Evolutionary conservation across 306 rosid species (phyloP), one percentile per base, ranked within the genome.

Genomic region (Dalbergia oliveri): DNA sequence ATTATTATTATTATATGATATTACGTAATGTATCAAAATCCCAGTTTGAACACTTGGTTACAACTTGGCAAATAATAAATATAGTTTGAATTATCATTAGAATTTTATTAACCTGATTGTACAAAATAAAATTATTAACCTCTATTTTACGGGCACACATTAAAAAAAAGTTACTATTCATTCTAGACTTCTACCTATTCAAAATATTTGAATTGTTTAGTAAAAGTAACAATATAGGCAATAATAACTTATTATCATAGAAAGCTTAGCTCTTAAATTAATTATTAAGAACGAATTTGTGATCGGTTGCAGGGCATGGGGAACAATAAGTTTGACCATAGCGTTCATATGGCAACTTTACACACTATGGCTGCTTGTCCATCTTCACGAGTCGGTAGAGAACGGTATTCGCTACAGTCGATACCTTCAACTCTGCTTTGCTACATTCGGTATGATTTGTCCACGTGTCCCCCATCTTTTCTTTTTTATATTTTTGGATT

Each of bases 311-410:
- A 90, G 92, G 94, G 76, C 88, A 58, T 85, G 94, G 92, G 92
- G 94, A 58, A 77, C 85, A 60, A 82, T 87, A 34, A 77, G 85
- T 73, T 84, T 90, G 86, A 85, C 81, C 15, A 1, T 88, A 6
- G 94, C 82, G 0, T 90, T 87, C 67, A 11, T 74, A 47, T 90
- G 92, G 94, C 92, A 90, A 43, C 86, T 88, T 3, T 90, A 90
- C 87, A 87, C 92, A 7, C 75, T 88, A 58, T 90, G 92, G 91
- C 45, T 90, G 18, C 87, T 90, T 0, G 83, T 90, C 11, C 88
- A 87, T 26, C 87, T 90, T 33, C 92, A 90, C 1, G 90, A 90
- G 51, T 85, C 92, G 0, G 69, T 53, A 6, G 85, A 88, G 21
- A 45, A 72, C 0, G 92, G 92, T 58, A 72, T 84, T 69, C 91